Base-by-base conservation (phyloP, 306 rosid species). In the Malus fusca region DNA sequence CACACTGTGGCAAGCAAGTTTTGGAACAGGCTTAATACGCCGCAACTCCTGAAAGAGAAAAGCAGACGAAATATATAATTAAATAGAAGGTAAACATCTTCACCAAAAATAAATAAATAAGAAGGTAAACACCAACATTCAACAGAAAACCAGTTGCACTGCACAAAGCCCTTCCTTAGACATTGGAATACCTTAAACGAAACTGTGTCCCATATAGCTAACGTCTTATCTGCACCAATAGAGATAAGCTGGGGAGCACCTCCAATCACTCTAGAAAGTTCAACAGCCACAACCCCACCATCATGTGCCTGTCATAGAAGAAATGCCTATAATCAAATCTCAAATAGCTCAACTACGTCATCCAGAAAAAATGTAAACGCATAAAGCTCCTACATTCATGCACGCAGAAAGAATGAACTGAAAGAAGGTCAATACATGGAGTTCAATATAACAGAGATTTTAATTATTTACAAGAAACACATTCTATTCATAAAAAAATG, bases 211-310 rank as follows among this genome's bases (percentile, higher is more conserved):
- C 99, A 96, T 79, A 96, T 90, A 44, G 98, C 99, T 89, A 96
- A 83, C 66, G 99, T 89, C 88, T 96, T 96, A 78, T 92, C 99
- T 52, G 96, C 98, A 69, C 99, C 99, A 82, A 96, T 92, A 56
- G 99, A 92, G 81, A 96, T 93, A 84, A 96, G 92, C 84, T 96
- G 98, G 69, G 99, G 99, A 77, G 99, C 92, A 79, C 89, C 86
- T 83, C 92, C 99, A 84, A 90, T 89, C 85, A 92, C 94, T 84
- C 99, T 89, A 69, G 99, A 96, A 72, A 96, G 93, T 84, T 96
- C 99, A 78, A 90, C 92, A 84, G 92, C 99, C 65, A 96, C 97
- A 84, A 96, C 97, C 71, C 99, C 99, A 53, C 98, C 99, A 81
- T 96, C 99, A 78, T 89, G 96, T 65, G 97, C 99, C 99, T 96